Conservation (phyloP, 2,329 filamentous ascomycete species). For the Beauveria rudraprayagi region DNA sequence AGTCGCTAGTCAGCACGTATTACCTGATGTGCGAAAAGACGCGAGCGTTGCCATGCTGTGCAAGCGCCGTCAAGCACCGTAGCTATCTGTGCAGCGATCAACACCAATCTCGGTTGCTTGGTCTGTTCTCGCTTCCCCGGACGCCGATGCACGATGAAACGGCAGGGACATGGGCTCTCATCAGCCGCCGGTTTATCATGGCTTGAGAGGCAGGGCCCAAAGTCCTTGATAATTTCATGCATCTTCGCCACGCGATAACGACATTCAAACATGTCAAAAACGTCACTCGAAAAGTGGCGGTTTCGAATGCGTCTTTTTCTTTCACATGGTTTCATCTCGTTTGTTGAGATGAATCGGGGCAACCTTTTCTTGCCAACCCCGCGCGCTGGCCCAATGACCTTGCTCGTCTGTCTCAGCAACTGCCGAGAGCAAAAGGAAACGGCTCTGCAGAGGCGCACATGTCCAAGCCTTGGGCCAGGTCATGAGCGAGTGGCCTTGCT, state of each 20-base stretch:
- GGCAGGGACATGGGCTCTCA: not conserved
- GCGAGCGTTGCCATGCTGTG: no score
- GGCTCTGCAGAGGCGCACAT: not conserved
- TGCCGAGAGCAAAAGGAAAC: conserved; percentile 1
- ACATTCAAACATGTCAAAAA: not conserved
- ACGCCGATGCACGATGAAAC: not conserved
- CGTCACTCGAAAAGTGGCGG: not conserved
- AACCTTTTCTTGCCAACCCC: not conserved
- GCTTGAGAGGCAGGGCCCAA: not conserved
- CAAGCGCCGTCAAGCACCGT: no score
- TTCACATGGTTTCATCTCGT: not conserved
- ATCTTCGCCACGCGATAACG: not conserved
- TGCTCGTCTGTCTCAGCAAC: not conserved
- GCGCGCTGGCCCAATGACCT: not conserved
- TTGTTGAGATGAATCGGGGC: not conserved
- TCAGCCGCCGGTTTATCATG: no score
- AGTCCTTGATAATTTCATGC: not conserved
- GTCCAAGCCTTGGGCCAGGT: not conserved
- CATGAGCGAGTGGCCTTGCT: no score
- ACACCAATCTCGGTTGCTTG: not conserved
- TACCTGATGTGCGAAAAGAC: no score
- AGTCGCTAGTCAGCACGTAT: no score
- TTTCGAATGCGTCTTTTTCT: not conserved
- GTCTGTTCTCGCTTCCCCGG: not conserved
- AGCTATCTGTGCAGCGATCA: no score